phyloP scores from a whole-genome alignment of 306 rosid species.

The Oxytropis ochrocephala region DNA sequence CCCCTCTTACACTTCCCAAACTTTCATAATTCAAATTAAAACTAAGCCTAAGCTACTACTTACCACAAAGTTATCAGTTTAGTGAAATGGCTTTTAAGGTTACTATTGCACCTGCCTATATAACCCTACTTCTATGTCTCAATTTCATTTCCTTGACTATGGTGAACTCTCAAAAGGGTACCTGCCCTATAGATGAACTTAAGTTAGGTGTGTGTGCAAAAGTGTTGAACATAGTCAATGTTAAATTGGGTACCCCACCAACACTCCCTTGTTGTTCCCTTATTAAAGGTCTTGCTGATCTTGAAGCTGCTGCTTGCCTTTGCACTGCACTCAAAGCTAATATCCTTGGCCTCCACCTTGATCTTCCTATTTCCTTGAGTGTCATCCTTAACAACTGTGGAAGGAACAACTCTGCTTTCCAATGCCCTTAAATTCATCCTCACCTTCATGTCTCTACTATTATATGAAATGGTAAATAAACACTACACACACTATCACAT shows the following conservation, averaged over 20 bases:
- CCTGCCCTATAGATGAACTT: slow-evolving; percentile 39
- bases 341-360: slow-evolving; percentile 43
- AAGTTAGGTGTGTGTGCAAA: slow-evolving; percentile 50
- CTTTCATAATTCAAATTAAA: not conserved
- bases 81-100: slow-evolving; percentile 18
- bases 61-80: not conserved
- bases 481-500: too few relatives aligned
- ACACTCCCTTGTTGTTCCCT: slow-evolving; percentile 45
- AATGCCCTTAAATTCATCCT: slow-evolving; percentile 7
- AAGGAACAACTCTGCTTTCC: slow-evolving; percentile 9
- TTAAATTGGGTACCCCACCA: slow-evolving; percentile 41
- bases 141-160: slow-evolving; percentile 14
- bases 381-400: slow-evolving; percentile 57
- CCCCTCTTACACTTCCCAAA: not conserved
- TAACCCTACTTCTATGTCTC: slow-evolving; percentile 5
- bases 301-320: slow-evolving; percentile 53
- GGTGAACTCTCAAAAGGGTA: slow-evolving; percentile 9
- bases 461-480: too few relatives aligned
- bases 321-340: slow-evolving; percentile 52
- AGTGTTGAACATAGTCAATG: slow-evolving; percentile 25
- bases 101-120: not conserved
- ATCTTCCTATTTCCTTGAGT: slow-evolving; percentile 41
- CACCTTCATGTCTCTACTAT: not conserved
- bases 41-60: not conserved
- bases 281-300: slow-evolving; percentile 33